phyloP scores from a whole-genome alignment of 192 early-diverging fungal species.

The Coemansia sp. region DNA sequence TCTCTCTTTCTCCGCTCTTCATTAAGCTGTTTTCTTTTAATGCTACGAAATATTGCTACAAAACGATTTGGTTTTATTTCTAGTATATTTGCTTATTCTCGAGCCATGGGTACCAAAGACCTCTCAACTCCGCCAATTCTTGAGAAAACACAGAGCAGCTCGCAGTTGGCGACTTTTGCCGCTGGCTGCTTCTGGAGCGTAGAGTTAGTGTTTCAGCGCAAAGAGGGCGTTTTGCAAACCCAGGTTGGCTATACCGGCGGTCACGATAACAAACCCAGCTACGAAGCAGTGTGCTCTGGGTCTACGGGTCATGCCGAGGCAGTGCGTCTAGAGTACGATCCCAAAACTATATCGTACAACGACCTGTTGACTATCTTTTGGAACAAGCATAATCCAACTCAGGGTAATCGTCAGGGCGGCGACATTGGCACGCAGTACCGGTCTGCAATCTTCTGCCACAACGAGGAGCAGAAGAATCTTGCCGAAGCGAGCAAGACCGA shows the following conservation, averaged over 20 bases:
- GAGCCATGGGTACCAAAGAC: slow-evolving; percentile 30
- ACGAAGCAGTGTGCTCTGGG: slow-evolving; percentile 59
- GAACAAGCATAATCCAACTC: slow-evolving; percentile 84
- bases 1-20: slow-evolving; percentile 3
- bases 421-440: slow-evolving; percentile 88
- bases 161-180: slow-evolving; percentile 75
- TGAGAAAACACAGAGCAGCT: slow-evolving; percentile 18
- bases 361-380: slow-evolving; percentile 81
- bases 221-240: slow-evolving; percentile 49
- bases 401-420: slow-evolving; percentile 77
- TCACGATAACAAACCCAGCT: slow-evolving; percentile 28
- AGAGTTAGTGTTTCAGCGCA: slow-evolving; percentile 51
- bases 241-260: slow-evolving; percentile 74
- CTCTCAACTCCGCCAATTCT: slow-evolving; percentile 25
- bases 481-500: slow-evolving; percentile 73
- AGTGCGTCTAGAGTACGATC: slow-evolving; percentile 74
- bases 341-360: slow-evolving; percentile 68
- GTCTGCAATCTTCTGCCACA: slow-evolving; percentile 83
- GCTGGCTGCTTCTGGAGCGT: slow-evolving; percentile 93
- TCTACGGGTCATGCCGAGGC: slow-evolving; percentile 82
- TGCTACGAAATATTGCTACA: slow-evolving; percentile 9
- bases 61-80: slow-evolving; percentile 19
- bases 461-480: slow-evolving; percentile 64
- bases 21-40: background rate
- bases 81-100: slow-evolving; percentile 11